Conservation (phyloP, 2,329 filamentous ascomycete species). For the Rhexocercosporidium sp. region DNA sequence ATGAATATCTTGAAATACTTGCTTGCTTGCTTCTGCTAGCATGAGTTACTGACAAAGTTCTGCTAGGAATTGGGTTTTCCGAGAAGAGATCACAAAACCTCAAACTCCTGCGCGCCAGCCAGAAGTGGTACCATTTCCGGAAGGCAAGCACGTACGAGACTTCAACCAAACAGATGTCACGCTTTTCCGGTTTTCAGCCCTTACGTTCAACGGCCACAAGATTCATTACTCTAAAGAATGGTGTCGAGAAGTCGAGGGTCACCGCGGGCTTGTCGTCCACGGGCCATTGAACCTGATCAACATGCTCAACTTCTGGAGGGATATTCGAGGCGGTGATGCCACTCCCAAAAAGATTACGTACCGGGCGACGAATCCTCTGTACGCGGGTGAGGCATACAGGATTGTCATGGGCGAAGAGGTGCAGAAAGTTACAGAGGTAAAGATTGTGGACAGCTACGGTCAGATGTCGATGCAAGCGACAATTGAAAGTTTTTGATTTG, state of each 20-base stretch:
- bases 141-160: slow-evolving; percentile 39
- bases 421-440: slow-evolving; percentile 34
- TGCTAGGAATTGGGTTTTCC: slow-evolving; percentile 42
- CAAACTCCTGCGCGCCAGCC: slow-evolving; percentile 31
- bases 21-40: slow-evolving; percentile 10
- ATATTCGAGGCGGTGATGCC: slow-evolving; percentile 43
- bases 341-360: slow-evolving; percentile 52
- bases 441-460: slow-evolving; percentile 38
- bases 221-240: slow-evolving; percentile 78
- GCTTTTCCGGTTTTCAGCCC: slow-evolving; percentile 80
- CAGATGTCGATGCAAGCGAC: slow-evolving; percentile 42
- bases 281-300: slow-evolving; percentile 78
- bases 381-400: slow-evolving; percentile 53
- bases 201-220: slow-evolving; percentile 86
- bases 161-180: slow-evolving; percentile 38
- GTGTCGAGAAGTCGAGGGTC: slow-evolving; percentile 53
- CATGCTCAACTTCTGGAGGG: slow-evolving; percentile 71
- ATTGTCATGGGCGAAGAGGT: slow-evolving; percentile 48
- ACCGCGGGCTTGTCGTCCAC: slow-evolving; percentile 76
- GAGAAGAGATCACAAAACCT: slow-evolving; percentile 35
- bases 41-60: slow-evolving; percentile 8
- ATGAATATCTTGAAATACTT: not conserved
- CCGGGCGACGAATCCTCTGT: slow-evolving; percentile 54
- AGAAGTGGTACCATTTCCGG: slow-evolving; percentile 24
- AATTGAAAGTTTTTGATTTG: slow-evolving; percentile 31